Conservation (phyloP, 1,139 yeast species). For the Suhomyces coccinellae region DNA sequence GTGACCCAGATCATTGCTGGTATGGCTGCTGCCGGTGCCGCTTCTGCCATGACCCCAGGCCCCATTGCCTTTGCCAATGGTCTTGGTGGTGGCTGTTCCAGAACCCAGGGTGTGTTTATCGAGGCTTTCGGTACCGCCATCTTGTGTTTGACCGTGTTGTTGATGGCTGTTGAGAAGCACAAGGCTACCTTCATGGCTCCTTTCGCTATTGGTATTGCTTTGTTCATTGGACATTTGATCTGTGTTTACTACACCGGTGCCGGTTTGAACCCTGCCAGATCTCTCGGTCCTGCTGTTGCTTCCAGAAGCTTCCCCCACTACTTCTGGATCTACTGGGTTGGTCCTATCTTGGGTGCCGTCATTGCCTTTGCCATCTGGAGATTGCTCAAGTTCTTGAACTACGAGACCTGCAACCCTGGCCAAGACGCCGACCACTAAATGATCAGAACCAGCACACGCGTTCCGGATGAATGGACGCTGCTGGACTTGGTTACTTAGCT, state of each 20-base stretch:
- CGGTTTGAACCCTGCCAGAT: constrained; percentile 89
- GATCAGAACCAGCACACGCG: not conserved
- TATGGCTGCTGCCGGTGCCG: constrained; percentile 93
- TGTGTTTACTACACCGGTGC: constrained; percentile 89
- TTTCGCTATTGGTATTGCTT: constrained; percentile 76
- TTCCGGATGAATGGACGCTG: too few relatives aligned
- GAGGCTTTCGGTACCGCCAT: constrained; percentile 81
- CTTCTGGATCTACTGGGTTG: constrained; percentile 94
- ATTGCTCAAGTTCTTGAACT: constrained; percentile 62
- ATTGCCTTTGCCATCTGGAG: constrained; percentile 71
- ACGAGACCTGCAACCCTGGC: constrained; percentile 72
- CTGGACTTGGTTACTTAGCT: too few relatives aligned
- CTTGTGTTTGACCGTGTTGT: constrained; percentile 73
- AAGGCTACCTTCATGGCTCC: constrained; percentile 80
- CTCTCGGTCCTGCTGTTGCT: constrained; percentile 83
- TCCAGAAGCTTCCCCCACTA: constrained; percentile 70
- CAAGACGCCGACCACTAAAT: constrained; percentile 47
- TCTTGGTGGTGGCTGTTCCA: constrained; percentile 72
- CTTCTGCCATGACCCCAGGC: constrained; percentile 86
- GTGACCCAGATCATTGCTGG: constrained; percentile 77
- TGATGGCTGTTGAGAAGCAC: constrained; percentile 84
- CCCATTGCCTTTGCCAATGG: constrained; percentile 68
- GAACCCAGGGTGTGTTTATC: constrained; percentile 73
- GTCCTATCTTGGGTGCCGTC: constrained; percentile 71
- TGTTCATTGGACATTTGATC: constrained; percentile 80